phyloP scores from a whole-genome alignment of 306 rosid species.

The Ammopiptanthus mongolicus region DNA sequence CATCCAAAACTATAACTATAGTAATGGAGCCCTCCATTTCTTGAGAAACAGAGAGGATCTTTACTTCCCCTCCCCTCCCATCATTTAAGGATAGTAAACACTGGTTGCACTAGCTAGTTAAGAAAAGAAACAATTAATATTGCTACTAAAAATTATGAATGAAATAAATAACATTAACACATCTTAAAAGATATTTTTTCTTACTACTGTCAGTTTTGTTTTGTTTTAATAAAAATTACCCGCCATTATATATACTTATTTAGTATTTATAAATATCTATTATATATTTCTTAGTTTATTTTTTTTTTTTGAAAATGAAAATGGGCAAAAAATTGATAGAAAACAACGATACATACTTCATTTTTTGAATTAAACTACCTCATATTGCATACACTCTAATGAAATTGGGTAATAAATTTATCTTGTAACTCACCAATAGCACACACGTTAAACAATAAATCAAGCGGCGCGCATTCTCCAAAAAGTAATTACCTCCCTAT shows the following conservation, averaged over 20 bases:
- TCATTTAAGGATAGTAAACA: too few relatives aligned
- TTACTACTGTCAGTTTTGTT: too few relatives aligned
- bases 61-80: too few relatives aligned
- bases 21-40: too few relatives aligned
- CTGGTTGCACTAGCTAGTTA: not conserved
- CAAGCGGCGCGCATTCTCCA: conserved; percentile 47
- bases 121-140: not conserved
- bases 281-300: not conserved
- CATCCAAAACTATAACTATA: too few relatives aligned
- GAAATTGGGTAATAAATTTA: conserved; percentile 12
- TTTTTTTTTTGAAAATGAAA: not conserved
- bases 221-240: too few relatives aligned
- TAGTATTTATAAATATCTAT: not conserved
- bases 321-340: not conserved
- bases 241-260: not conserved
- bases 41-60: too few relatives aligned
- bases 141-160: not conserved
- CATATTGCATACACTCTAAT: not conserved
- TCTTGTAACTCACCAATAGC: conserved; percentile 49
- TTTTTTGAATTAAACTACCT: not conserved
- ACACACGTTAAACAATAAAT: conserved; percentile 33
- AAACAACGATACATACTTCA: not conserved
- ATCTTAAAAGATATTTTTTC: not conserved
- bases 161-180: not conserved
- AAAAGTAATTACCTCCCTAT: conserved; percentile 2